A percentile compares a stretch with the other conserved stretches of the same genome.
Conservation (phyloP, 129 eudicot genomes). For the Ambrosia artemisiifolia region DNA sequence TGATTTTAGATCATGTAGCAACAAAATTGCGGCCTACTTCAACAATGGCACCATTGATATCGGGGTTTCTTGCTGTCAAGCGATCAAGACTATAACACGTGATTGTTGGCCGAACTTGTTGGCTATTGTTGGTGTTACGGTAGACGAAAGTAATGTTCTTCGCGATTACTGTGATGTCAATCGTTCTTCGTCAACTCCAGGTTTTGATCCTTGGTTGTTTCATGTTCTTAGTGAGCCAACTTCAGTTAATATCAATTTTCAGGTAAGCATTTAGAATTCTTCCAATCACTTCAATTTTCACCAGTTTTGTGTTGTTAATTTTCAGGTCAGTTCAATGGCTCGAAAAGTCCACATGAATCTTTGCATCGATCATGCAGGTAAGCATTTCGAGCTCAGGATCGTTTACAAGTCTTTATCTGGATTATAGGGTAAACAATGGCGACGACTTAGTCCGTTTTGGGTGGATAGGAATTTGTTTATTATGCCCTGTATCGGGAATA, state of each 20-base stretch:
- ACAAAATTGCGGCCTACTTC: neutral
- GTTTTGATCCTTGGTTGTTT: neutral
- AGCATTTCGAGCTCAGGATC: too few species aligned
- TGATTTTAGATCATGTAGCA: slow-evolving; percentile 9
- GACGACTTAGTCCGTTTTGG: too few species aligned
- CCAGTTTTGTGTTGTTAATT: too few species aligned
- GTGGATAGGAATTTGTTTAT: too few species aligned
- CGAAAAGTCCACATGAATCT: too few species aligned
- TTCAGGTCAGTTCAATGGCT: too few species aligned
- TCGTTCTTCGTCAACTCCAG: neutral
- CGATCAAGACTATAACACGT: slow-evolving; percentile 7
- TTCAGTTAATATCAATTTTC: neutral
- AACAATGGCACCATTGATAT: slow-evolving; percentile 2
- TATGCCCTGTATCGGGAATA: too few species aligned
- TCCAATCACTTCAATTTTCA: too few species aligned
- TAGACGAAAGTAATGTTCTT: neutral
- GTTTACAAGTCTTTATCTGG: too few species aligned
- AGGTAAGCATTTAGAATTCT: too few species aligned
- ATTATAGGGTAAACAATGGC: too few species aligned
- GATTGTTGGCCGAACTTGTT: slow-evolving; percentile 2
- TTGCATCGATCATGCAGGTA: too few species aligned
- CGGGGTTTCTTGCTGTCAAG: neutral
- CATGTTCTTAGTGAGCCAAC: neutral
- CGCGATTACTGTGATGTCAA: neutral
- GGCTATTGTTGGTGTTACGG: neutral